Evolutionary conservation across 2,329 filamentous ascomycete genomes (phyloP), one percentile per base, ranked within the genome.

Genomic region (Zymoseptoria tritici): DNA sequence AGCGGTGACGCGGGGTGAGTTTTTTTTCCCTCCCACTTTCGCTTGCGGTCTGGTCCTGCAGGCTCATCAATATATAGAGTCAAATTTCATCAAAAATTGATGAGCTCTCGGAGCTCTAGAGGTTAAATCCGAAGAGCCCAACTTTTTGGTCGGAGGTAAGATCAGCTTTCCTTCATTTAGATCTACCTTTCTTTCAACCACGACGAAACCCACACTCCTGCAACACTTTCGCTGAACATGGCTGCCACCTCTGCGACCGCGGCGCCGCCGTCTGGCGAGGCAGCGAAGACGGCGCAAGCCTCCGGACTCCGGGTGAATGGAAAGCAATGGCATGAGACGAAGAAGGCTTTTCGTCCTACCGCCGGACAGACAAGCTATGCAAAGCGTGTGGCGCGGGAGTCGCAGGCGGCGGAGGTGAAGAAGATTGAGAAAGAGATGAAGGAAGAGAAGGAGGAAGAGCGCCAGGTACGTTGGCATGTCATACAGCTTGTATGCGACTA

Each of bases 371-470:
- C 85, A 2, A 85, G 90, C 0, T 97, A 88, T 74, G 86, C 87
- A 67, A 88, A 91, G 75, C 86, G 93, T 57, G 79, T 84, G 52
- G 86, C 87, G 67, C 82, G 86, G 62, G 85, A 91, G 56, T 83
- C 86, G 63, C 83, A 86, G 7, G 82, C 86, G 68, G 83, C 84
- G 11, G 85, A 90, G n/a, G 84, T 89, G 68, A 97, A 97, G 79
- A 90, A 91, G 42, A 91, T 91, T 71, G 94, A 97, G 78, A 92
- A 90, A 76, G 91, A 97, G 75, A 85, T 99, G 85, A 95, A 93
- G 79, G 90, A 91, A 0, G 94, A 97, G 78, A 46, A 46, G 36
- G 36, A 46, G 36, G 36, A 46, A 46, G 88, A 88, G 75, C 83
- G 91, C 77, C 81, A 93, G 81, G 91, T 94, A 76, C 63, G 82